A percentile compares a stretch with the other conserved stretches of the same genome.
Evolutionary conservation across 2,329 filamentous ascomycete species (phyloP).

Genomic region (Stagonosporopsis vannaccii): DNA sequence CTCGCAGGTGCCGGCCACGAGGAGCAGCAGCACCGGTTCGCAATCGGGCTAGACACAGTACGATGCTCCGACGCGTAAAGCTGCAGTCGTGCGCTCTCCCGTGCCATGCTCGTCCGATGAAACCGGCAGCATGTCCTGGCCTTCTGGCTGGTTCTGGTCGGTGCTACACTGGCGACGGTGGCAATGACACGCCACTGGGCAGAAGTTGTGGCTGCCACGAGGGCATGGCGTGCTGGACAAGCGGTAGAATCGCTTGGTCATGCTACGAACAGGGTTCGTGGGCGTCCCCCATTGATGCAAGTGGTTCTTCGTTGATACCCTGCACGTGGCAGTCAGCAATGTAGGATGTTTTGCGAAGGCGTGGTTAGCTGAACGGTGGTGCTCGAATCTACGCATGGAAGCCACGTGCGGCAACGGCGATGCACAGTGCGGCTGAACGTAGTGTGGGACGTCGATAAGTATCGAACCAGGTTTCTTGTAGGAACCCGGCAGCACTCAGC

Average conservation of each 20-base stretch:
- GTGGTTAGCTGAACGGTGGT: not conserved
- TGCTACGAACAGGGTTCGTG: too few species aligned
- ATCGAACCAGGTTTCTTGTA: not conserved
- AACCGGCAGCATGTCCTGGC: not conserved
- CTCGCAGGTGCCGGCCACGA: not conserved
- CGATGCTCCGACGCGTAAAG: too few species aligned
- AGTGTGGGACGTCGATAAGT: not conserved
- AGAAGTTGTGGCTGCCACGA: not conserved
- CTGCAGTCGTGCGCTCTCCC: too few species aligned
- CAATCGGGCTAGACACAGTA: not conserved
- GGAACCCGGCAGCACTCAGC: not conserved
- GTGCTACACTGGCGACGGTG: not conserved
- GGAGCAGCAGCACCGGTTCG: not conserved
- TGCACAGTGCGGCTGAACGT: not conserved
- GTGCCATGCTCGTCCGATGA: not conserved
- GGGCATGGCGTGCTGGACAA: not conserved
- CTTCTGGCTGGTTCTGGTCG: not conserved
- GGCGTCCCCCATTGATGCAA: too few species aligned
- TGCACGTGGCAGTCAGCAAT: not conserved
- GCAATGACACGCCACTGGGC: not conserved
- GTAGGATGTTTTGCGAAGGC: not conserved
- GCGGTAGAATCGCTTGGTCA: too few species aligned
- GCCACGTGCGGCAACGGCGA: not conserved
- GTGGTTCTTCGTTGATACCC: not conserved
- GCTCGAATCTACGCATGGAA: not conserved